Conservation (phyloP, 257 asterid species). For the Solanum phureja region DNA sequence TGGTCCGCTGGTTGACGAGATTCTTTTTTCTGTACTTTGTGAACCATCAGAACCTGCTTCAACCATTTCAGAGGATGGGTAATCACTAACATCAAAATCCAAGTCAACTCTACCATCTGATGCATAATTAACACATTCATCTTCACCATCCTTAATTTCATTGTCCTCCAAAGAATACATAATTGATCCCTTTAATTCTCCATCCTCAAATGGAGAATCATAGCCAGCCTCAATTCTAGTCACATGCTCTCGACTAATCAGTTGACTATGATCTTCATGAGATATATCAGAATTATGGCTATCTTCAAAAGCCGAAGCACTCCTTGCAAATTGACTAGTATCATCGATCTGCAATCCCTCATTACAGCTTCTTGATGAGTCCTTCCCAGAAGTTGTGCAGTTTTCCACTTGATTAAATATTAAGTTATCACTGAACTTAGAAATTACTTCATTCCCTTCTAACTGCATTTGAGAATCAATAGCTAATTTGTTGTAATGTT, state of each 20-base stretch:
- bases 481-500: slow-evolving; percentile 9
- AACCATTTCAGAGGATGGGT: slow-evolving; percentile 37
- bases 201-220: slow-evolving; percentile 91
- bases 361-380: slow-evolving; percentile 23
- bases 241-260: slow-evolving; percentile 14
- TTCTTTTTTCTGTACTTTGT: slow-evolving; percentile 27
- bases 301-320: slow-evolving; percentile 17
- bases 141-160: slow-evolving; percentile 34
- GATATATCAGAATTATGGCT: slow-evolving; percentile 25
- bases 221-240: slow-evolving; percentile 37
- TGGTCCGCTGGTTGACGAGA: slow-evolving; percentile 5
- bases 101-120: slow-evolving; percentile 66
- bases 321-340: slow-evolving; percentile 19
- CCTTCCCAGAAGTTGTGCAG: slow-evolving; percentile 6
- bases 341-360: slow-evolving; percentile 19
- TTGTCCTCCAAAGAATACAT: slow-evolving; percentile 50
- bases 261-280: slow-evolving; percentile 20
- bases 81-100: slow-evolving; percentile 42
- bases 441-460: not conserved
- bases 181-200: slow-evolving; percentile 67
- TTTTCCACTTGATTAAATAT: slow-evolving; percentile 10
- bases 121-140: slow-evolving; percentile 65
- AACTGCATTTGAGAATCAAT: slow-evolving; percentile 8
- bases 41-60: slow-evolving; percentile 57
- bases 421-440: slow-evolving; percentile 14